Evolutionary conservation across 1,139 yeast species (phyloP).

Genomic region (Taphrina populina): DNA sequence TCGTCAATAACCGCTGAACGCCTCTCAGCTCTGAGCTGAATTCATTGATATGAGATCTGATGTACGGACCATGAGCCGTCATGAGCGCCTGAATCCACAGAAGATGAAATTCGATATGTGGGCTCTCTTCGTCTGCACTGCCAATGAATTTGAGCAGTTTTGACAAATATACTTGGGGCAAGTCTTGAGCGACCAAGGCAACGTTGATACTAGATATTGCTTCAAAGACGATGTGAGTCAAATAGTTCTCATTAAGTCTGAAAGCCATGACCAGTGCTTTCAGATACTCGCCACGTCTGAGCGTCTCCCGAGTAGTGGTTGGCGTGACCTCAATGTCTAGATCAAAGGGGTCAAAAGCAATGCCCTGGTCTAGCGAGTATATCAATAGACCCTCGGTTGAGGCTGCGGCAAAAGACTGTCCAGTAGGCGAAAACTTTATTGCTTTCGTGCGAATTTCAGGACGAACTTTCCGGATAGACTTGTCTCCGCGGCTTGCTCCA

Average conservation of each 20-base stretch:
- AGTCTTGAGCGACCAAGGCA: conserved; percentile 58
- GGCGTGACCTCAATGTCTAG: conserved; percentile 92
- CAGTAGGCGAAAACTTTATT: conserved; percentile 83
- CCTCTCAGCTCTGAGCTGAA: conserved; percentile 64
- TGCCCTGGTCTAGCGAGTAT: conserved; percentile 71
- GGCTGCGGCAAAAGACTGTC: conserved; percentile 89
- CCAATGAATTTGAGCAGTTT: conserved; percentile 72
- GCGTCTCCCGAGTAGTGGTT: conserved; percentile 61
- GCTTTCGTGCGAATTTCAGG: conserved; percentile 80
- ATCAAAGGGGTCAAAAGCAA: conserved; percentile 91
- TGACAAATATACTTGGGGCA: conserved; percentile 76
- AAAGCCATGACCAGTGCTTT: conserved; percentile 89
- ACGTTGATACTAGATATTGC: conserved; percentile 73
- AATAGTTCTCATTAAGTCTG: conserved; percentile 76
- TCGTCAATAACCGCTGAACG: conserved; percentile 60
- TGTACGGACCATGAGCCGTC: conserved; percentile 72
- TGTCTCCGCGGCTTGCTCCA: conserved; percentile 85
- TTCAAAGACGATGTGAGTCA: conserved; percentile 74
- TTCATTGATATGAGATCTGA: conserved; percentile 61
- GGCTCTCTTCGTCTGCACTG: conserved; percentile 66
- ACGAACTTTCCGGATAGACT: conserved; percentile 70
- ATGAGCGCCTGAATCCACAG: conserved; percentile 74
- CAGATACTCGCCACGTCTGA: conserved; percentile 50
- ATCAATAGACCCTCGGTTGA: conserved; percentile 90
- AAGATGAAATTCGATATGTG: conserved; percentile 79